Evolutionary conservation across 2,329 filamentous ascomycete genomes (phyloP).

Genomic region (Aspergillus novoparasiticus): DNA sequence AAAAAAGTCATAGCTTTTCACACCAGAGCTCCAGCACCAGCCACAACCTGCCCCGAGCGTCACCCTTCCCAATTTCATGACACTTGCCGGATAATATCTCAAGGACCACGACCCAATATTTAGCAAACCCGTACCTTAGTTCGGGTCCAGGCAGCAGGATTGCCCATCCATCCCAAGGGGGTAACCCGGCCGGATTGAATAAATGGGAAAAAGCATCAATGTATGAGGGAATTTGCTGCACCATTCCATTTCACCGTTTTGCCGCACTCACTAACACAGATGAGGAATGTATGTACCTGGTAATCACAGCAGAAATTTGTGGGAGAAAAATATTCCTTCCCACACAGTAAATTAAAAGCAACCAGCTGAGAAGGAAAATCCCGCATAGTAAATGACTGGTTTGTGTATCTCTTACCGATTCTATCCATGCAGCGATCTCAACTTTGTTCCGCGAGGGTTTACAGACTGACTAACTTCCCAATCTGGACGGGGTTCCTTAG

Average conservation of each 20-base stretch:
- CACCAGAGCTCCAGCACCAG: not conserved
- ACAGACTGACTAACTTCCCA: not conserved
- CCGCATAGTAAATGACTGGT: not conserved
- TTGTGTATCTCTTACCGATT: not conserved
- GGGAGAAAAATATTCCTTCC: not conserved
- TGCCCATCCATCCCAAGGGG: slow-evolving; percentile 2
- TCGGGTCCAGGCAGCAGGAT: slow-evolving; percentile 2
- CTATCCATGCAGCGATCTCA: slow-evolving; percentile 20
- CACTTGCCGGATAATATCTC: not conserved
- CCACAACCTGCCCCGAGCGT: not conserved
- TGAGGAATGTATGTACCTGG: slow-evolving; percentile 17
- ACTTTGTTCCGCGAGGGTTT: not conserved
- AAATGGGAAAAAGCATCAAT: not conserved
- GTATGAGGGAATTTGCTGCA: slow-evolving; percentile 28
- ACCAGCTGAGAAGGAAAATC: not conserved
- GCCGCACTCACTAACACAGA: slow-evolving; percentile 20
- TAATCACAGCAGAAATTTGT: not conserved
- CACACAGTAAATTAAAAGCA: not conserved
- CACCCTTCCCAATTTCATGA: not conserved
- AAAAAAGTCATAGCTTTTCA: not conserved
- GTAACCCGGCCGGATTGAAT: slow-evolving; percentile 1
- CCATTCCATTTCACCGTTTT: slow-evolving; percentile 7
- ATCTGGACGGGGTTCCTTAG: not conserved
- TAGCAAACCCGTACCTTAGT: not conserved
- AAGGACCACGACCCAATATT: not conserved